Evolutionary conservation across 78 protist species (phyloP).

Genomic region (Planoprotostelium fungivorum): DNA sequence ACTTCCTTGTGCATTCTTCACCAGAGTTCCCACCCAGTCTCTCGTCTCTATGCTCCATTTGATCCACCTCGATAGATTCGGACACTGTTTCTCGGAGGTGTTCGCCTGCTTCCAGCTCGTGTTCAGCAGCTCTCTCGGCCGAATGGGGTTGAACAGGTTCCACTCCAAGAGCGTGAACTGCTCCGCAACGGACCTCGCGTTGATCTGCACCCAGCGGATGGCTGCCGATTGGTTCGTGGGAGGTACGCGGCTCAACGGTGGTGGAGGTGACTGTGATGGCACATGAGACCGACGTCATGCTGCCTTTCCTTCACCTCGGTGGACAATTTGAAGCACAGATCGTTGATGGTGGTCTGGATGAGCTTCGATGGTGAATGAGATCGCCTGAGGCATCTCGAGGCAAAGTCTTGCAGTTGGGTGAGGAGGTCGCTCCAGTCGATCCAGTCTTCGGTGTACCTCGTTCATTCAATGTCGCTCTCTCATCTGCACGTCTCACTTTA

Average conservation of each 20-base stretch:
- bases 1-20: neutral
- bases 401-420: neutral
- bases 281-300: neutral
- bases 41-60: neutral
- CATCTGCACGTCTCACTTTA: no score
- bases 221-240: neutral
- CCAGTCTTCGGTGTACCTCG: neutral
- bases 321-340: neutral
- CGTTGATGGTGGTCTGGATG: neutral
- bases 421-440: neutral
- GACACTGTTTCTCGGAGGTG: neutral
- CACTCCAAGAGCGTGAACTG: neutral
- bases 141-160: neutral
- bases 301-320: neutral
- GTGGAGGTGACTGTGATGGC: neutral
- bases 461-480: no score
- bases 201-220: neutral
- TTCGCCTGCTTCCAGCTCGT: neutral
- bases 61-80: neutral
- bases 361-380: neutral
- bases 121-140: neutral
- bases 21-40: neutral
- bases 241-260: neutral
- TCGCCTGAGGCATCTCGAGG: neutral
- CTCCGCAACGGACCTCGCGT: neutral